phyloP scores from a whole-genome alignment of 768 basidiomycete genomes.

The Auricularia cornea region DNA sequence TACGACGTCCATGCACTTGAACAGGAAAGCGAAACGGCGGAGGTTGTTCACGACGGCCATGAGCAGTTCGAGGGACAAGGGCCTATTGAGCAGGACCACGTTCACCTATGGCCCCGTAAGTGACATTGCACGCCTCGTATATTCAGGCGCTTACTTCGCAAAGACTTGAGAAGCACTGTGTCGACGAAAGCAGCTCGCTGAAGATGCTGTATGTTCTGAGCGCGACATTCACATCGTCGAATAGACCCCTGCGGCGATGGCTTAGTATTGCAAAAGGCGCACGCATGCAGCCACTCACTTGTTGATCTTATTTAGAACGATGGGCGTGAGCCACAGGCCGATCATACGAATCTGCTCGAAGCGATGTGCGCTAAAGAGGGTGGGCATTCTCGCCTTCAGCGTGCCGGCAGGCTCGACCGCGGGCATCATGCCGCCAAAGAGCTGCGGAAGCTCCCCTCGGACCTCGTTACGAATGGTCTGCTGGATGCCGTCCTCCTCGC shows the following conservation, averaged over 20 bases:
- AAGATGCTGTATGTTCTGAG: neutral
- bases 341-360: neutral
- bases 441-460: constrained; percentile 49
- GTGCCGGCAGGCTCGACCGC: neutral
- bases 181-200: neutral
- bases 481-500: constrained; percentile 63
- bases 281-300: neutral
- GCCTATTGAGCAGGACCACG: constrained; percentile 40
- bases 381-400: neutral
- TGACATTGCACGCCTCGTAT: too few species aligned
- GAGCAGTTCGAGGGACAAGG: constrained; percentile 44
- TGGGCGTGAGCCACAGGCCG: neutral
- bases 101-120: too few species aligned
- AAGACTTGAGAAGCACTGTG: neutral
- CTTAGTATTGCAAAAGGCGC: neutral
- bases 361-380: neutral
- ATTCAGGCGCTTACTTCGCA: neutral
- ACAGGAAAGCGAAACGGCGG: constrained; percentile 62
- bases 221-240: neutral
- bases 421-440: constrained; percentile 49
- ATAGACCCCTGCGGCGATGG: neutral
- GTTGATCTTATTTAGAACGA: neutral
- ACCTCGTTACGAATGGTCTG: constrained; percentile 65
- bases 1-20: constrained; percentile 67
- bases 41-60: constrained; percentile 61